A percentile compares a stretch with the other conserved stretches of the same genome.
These are phyloP conservation scores for Prunus armeniaca DNA, from an alignment of 306 rosid genomes.

Conservation along the genomic window DNA sequence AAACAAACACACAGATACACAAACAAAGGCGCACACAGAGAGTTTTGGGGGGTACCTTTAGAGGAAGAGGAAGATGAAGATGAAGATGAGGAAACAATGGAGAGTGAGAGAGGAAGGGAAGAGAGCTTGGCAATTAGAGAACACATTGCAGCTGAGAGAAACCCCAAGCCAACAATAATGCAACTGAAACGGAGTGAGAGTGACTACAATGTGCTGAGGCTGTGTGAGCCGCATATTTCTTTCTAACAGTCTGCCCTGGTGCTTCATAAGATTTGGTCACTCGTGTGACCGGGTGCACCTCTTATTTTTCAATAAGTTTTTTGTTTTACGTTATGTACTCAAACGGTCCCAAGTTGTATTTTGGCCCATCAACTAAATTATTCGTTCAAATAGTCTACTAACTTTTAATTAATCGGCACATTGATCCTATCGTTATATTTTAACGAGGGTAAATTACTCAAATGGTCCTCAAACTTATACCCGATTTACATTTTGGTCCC, in stretches of 20 bases:
- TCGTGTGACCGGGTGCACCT: too few relatives aligned
- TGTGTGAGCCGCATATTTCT: background rate
- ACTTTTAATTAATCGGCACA: too few relatives aligned
- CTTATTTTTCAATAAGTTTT: too few relatives aligned
- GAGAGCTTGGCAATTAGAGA: slow-evolving; percentile 47
- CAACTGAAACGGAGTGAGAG: background rate
- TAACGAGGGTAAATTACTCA: too few relatives aligned
- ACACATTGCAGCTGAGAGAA: slow-evolving; percentile 39
- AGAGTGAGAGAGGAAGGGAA: slow-evolving; percentile 42
- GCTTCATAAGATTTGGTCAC: background rate
- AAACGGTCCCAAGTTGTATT: rapidly evolving
- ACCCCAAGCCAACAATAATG: background rate
- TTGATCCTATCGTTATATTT: too few relatives aligned
- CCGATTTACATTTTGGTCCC: too few relatives aligned
- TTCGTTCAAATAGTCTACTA: too few relatives aligned
- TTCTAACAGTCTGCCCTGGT: background rate
- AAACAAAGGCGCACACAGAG: background rate
- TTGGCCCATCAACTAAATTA: too few relatives aligned
- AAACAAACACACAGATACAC: background rate
- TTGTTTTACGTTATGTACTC: too few relatives aligned
- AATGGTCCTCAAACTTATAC: too few relatives aligned
- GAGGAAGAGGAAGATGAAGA: slow-evolving; percentile 53
- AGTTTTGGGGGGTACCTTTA: slow-evolving; percentile 35
- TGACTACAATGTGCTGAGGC: background rate
- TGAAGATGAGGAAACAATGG: slow-evolving; percentile 46